Conservation (phyloP, 495 filamentous ascomycete genomes). For the Umbilicaria muhlenbergii region DNA sequence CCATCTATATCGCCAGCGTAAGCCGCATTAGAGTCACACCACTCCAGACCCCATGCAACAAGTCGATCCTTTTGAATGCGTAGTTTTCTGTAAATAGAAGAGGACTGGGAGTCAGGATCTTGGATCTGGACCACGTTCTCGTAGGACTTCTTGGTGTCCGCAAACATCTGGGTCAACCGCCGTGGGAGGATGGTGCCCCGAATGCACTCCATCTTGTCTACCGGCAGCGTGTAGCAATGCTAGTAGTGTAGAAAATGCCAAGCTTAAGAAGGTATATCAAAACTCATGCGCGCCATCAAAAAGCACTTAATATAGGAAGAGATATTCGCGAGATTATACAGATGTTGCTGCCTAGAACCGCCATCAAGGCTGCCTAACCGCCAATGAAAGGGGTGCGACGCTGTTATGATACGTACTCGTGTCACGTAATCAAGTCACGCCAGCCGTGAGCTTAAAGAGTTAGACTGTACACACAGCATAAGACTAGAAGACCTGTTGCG, state of each 20-base stretch:
- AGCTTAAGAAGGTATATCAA: no score
- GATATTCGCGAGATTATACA: no score
- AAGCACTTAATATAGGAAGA: no score
- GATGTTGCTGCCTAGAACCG: no score
- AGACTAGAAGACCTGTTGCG: no score
- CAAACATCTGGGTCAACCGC: constrained; percentile 76
- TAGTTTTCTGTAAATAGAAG: constrained; percentile 38
- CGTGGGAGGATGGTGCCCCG: constrained; percentile 38
- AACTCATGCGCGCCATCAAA: no score
- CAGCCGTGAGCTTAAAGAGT: no score
- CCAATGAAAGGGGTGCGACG: no score
- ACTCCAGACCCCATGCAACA: constrained; percentile 79
- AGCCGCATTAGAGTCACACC: constrained; percentile 55
- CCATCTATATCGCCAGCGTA: constrained; percentile 73
- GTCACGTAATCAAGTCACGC: no score
- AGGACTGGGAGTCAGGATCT: constrained; percentile 35
- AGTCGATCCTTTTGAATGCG: constrained; percentile 46
- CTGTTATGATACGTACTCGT: no score
- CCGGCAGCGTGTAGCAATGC: neutral
- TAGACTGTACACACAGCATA: no score
- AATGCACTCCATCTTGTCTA: constrained; percentile 28
- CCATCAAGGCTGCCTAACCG: no score
- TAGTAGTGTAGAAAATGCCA: neutral
- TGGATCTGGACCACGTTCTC: constrained; percentile 51
- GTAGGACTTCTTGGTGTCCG: constrained; percentile 80